A percentile compares a stretch with the other conserved stretches of the same genome.
These are phyloP conservation scores for Przewalskia tangutica DNA, from an alignment of 257 asterid species.

Conservation along the genomic window DNA sequence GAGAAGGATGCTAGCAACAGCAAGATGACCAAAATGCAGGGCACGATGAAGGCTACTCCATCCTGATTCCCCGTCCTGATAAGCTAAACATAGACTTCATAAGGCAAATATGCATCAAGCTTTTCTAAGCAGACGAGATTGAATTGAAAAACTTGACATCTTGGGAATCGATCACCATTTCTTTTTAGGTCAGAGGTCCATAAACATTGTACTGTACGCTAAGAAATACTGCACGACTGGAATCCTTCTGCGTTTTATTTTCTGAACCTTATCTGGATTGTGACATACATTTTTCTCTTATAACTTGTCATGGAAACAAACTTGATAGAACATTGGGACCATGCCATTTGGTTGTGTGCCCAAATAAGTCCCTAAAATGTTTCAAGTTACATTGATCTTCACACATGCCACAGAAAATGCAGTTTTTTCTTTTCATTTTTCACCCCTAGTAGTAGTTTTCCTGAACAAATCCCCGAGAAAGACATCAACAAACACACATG, in stretches of 20 bases:
- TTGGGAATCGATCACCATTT: background rate
- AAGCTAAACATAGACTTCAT: slow-evolving; percentile 5
- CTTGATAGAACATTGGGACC: background rate
- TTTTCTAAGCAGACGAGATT: background rate
- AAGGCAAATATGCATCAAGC: background rate
- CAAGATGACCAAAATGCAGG: slow-evolving; percentile 92
- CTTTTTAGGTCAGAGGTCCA: background rate
- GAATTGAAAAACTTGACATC: background rate
- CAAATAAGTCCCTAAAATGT: background rate
- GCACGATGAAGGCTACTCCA: slow-evolving; percentile 99
- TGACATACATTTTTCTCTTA: background rate
- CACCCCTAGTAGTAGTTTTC: background rate
- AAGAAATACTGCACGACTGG: background rate
- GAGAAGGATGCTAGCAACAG: slow-evolving; percentile 85
- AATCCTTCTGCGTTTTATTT: background rate
- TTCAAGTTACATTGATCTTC: background rate
- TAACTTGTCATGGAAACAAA: background rate
- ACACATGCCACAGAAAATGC: background rate
- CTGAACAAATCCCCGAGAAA: background rate
- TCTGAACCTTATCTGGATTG: background rate
- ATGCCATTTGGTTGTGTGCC: background rate
- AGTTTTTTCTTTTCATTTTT: background rate
- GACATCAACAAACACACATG: background rate
- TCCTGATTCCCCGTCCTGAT: slow-evolving; percentile 95
- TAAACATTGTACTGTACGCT: background rate